Evolutionary conservation across 176 grass and related monocot species (phyloP), one percentile per base, ranked within the genome.

Genomic region (Dendrocalamus sinicus): DNA sequence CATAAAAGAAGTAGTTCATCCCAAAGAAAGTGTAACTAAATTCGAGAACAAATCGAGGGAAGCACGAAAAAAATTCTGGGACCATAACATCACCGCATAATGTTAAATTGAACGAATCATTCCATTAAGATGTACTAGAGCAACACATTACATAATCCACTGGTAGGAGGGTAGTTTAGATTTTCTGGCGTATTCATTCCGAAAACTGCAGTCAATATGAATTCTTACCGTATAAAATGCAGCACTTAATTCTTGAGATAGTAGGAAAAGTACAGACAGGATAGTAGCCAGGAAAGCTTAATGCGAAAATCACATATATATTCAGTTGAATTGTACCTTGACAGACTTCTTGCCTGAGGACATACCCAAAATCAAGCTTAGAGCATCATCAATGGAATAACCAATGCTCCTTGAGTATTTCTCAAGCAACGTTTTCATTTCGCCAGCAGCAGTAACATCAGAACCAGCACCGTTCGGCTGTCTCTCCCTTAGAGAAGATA

Each of bases 321-420:
- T 51, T 67, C 22, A 81, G 8, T 40, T 68, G 8, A 54, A 8
- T 50, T 47, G 57, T 89, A 99, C 97, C 93, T 96, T 94, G 5
- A 94, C 74, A 73, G 90, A 84, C 68, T 93, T 96, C 76, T 91
- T 92, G 71, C 93, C 94, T 6, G 86, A 89, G 15, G 81, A 90
- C 74, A 96, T 86, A 70, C 86, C 89, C 79, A 96, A 67, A 79
- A 96, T 85, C 66, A 88, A 54, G 63, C 78, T 84, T 55, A 99
- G 84, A 81, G 94, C 97, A 92, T 92, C 94, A 83, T 94, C 94
- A 62, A 99, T 84, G 50, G 97, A 89, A 86, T 92, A 90, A 67
- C 97, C 94, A 86, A 94, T 94, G 76, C 70, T 99, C 80, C 94
- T 92, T 54, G 94, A 87, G 71, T 96, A 99, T 88, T 86, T 96